Evolutionary conservation across 2,329 filamentous ascomycete species (phyloP).

Genomic region (Fusarium bactridioides): DNA sequence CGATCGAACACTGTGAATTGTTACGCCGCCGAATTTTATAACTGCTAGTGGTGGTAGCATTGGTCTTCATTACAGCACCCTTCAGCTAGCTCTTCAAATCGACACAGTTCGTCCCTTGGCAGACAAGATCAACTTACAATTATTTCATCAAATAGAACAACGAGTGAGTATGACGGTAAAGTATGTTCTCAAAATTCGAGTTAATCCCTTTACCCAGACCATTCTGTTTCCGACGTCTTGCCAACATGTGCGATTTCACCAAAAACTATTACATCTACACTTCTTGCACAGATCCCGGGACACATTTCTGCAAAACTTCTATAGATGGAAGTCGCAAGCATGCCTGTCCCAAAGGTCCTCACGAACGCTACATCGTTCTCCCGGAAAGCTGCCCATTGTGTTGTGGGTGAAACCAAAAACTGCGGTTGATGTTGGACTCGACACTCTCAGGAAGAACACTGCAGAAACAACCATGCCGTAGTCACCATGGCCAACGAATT

Average conservation of each 20-base stretch:
- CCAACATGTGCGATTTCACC: constrained; percentile 69
- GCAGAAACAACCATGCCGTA: not conserved
- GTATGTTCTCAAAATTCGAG: not conserved
- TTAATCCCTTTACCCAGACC: not conserved
- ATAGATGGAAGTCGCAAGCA: constrained; percentile 69
- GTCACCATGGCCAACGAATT: not conserved
- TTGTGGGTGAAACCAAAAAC: constrained; percentile 44
- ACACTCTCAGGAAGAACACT: constrained; percentile 5
- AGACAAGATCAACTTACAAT: not conserved
- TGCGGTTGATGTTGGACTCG: not conserved
- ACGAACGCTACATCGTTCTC: constrained; percentile 77
- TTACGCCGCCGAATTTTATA: not conserved
- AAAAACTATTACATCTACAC: constrained; percentile 83
- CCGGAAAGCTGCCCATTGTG: constrained; percentile 66
- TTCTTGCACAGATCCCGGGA: constrained; percentile 71
- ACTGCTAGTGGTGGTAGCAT: not conserved
- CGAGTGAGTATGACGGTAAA: not conserved
- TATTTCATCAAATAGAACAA: not conserved
- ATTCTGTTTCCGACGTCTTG: not conserved
- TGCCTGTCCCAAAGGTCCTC: constrained; percentile 69
- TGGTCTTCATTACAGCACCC: not conserved
- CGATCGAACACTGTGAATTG: not conserved
- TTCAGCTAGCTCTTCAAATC: not conserved
- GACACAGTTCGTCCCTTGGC: not conserved
- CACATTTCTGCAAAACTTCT: constrained; percentile 75